A percentile compares a stretch with the other conserved stretches of the same genome.
Conservation (phyloP, 108 stramenopile species). For the Aurantiochytrium sp. region DNA sequence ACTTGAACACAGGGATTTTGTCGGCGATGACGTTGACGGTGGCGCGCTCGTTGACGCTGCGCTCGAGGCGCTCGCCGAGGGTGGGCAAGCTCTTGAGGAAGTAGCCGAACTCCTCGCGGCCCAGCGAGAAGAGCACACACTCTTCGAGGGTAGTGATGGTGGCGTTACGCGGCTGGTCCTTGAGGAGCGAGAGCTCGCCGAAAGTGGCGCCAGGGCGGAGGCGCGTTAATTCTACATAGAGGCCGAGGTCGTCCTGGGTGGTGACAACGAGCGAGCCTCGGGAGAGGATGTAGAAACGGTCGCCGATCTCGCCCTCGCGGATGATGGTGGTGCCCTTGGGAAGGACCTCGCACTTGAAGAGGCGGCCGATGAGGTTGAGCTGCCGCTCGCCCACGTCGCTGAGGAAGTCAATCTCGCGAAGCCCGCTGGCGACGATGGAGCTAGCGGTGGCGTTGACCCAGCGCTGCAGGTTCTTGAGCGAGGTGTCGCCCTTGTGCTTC, state of each 20-base stretch:
- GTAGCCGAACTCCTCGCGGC: constrained; percentile 32
- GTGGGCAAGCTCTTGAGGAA: background rate
- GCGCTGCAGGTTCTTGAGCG: constrained; percentile 13
- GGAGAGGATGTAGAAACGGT: constrained; percentile 16
- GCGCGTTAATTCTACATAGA: constrained; percentile 5
- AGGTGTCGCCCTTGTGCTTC: background rate
- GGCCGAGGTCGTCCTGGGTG: constrained; percentile 25
- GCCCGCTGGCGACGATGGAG: constrained; percentile 18
- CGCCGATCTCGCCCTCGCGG: constrained; percentile 5
- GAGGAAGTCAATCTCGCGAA: constrained; percentile 15
- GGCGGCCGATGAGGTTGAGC: constrained; percentile 12
- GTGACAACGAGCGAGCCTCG: background rate
- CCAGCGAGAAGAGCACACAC: constrained; percentile 6
- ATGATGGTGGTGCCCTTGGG: background rate
- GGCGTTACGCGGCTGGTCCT: constrained; percentile 32
- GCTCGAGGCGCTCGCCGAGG: constrained; percentile 21
- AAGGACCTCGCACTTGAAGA: constrained; percentile 5
- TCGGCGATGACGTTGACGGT: constrained; percentile 12
- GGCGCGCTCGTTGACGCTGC: constrained; percentile 27
- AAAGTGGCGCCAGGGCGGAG: constrained; percentile 3
- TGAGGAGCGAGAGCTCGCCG: constrained; percentile 25
- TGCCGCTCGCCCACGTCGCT: background rate
- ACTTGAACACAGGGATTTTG: constrained; percentile 29
- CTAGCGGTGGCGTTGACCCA: constrained; percentile 25
- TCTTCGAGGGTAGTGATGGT: constrained; percentile 23